Evolutionary conservation across 768 basidiomycete species (phyloP), one percentile per base, ranked within the genome.

Genomic region (Termitomyces eurrhizus): DNA sequence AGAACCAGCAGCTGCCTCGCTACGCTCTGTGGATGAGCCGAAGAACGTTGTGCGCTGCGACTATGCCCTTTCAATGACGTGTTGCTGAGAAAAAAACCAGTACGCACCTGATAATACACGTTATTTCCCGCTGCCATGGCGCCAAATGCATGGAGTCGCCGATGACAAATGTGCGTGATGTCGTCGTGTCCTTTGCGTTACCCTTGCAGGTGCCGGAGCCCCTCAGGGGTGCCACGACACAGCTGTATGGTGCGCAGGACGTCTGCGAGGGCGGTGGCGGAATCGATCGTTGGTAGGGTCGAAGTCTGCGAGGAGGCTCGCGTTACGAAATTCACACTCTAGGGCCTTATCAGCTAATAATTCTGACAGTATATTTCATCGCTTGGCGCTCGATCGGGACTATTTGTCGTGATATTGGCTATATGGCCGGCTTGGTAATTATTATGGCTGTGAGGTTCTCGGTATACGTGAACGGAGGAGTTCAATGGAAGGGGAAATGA

Each of bases 61-160:
- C 70, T 55, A 79, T 68, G 61, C 78, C 77, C 80, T 78, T 44
- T 42, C 21, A 21, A 21, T 21, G 21, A 21, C 21, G 21, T 21
- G 21, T 21, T 21, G 21, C 21, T 21, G 21, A 13, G 11, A 41
- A 16, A 8, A 42, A 42, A n/a, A n/a, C 8, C 0, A n/a, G 29
- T 12, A 37, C 4, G 14, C 58, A 76, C 79, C 73, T 85, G 84
- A 41, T 72, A 75, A 65, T 81, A 80, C 2, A 83, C 82, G 36
- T 74, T 84, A 61, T 85, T 81, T 0, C 84, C 87, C 13, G 86
- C 85, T 26, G 82, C 78, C 24, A 83, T 79, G 0, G 86, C 87
- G 7, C 85, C 85, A 59, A 85, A 87, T 4, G 84, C 84, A 67
- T 85, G 0, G 80, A 77, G 57, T 88, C 87, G 8, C 87, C 87